These are phyloP conservation scores for Apium graveolens DNA, from an alignment of 129 eudicot genomes.

Conservation along the genomic window DNA sequence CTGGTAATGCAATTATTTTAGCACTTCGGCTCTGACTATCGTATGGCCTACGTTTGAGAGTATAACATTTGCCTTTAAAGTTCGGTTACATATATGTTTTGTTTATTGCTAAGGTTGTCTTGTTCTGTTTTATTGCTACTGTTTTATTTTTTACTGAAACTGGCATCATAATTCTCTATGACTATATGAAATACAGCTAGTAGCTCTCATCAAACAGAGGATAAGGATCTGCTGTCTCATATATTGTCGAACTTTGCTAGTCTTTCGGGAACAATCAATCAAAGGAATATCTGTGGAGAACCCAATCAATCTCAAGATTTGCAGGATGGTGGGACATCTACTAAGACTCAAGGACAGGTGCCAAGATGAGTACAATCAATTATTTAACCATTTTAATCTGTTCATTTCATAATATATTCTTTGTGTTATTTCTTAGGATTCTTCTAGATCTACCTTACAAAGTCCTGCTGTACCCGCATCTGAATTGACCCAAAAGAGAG, in stretches of 20 bases:
- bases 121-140: no score
- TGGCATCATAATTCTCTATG: no score
- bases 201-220: slow-evolving; percentile 18
- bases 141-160: no score
- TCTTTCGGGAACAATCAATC: not conserved
- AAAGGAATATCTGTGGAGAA: slow-evolving; percentile 9
- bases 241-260: slow-evolving; percentile 23
- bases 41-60: no score
- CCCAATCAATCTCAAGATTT: slow-evolving; percentile 18
- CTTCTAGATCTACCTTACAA: slow-evolving; percentile 1
- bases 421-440: not conserved
- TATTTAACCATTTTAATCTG: not conserved
- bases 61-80: no score
- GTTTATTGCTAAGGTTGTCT: no score
- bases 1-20: no score
- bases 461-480: not conserved
- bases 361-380: not conserved
- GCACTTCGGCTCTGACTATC: no score
- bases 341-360: slow-evolving; percentile 12
- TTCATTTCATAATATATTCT: not conserved
- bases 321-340: slow-evolving; percentile 8
- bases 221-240: slow-evolving; percentile 23
- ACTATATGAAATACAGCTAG: slow-evolving; percentile 22
- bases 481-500: slow-evolving; percentile 4
- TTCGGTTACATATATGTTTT: no score